Conservation (phyloP, 345 rosid genomes). For the Salix caprea region DNA sequence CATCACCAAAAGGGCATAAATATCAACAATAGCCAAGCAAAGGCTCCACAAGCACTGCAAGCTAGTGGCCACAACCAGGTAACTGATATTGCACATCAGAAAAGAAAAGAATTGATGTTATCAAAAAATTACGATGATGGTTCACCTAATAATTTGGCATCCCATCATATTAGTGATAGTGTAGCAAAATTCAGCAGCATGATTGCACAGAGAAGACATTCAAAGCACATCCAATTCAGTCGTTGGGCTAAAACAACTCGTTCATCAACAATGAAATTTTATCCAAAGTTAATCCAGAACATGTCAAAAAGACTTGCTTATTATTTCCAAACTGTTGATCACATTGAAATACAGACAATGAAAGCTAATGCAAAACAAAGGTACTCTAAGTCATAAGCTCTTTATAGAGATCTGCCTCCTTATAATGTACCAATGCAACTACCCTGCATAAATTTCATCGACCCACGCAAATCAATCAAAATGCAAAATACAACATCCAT, state of each 20-base stretch:
- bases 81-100: conserved; percentile 45
- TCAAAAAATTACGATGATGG: neutral
- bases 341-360: neutral
- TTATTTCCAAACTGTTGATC: neutral
- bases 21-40: conserved; percentile 46
- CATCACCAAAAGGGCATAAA: conserved; percentile 64
- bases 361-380: neutral
- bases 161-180: neutral
- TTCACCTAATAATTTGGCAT: neutral
- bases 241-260: neutral
- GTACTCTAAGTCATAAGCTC: neutral
- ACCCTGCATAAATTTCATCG: neutral
- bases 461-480: neutral
- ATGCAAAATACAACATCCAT: neutral
- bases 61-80: conserved; percentile 73
- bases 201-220: neutral
- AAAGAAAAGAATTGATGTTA: conserved; percentile 14
- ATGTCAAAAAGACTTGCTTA: neutral
- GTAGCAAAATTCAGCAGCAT: neutral
- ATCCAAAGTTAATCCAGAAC: neutral
- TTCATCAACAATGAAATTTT: neutral
- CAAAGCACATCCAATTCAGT: neutral
- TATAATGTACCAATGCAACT: neutral
- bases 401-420: neutral
- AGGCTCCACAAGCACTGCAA: conserved; percentile 76